Percentiles rank a stretch among this genome's conserved stretches.
phyloP scores from a whole-genome alignment of 2,329 filamentous ascomycete genomes.

The Arthrinium phaeospermum region DNA sequence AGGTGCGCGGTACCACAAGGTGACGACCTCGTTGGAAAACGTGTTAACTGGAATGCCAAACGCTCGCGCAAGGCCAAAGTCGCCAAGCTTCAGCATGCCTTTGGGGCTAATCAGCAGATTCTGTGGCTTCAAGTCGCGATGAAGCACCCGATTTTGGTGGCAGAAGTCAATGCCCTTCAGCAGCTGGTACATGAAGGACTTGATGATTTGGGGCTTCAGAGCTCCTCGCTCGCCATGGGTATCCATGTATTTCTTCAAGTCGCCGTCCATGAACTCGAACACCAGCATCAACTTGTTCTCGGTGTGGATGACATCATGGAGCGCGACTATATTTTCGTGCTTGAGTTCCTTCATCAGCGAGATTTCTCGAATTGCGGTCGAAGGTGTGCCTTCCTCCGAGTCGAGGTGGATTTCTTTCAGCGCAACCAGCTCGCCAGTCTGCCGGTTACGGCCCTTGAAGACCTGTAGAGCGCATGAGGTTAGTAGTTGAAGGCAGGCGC shows the following conservation, averaged over 20 bases:
- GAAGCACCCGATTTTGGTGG: slow-evolving; percentile 94
- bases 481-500: slow-evolving; percentile 29
- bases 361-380: slow-evolving; percentile 96
- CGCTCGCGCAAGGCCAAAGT: slow-evolving; percentile 91
- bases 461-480: slow-evolving; percentile 62
- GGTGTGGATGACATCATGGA: slow-evolving; percentile 98
- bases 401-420: slow-evolving; percentile 99
- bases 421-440: slow-evolving; percentile 95
- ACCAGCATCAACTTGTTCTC: slow-evolving; percentile 99
- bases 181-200: slow-evolving; percentile 99
- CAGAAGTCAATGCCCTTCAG: slow-evolving; percentile 96
- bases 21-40: slow-evolving; percentile 97
- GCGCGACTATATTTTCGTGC: slow-evolving; percentile 95
- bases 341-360: slow-evolving; percentile 99
- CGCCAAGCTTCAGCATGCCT: slow-evolving; percentile 87
- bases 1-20: slow-evolving; percentile 95
- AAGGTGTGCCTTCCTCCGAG: slow-evolving; percentile 96
- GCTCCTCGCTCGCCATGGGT: slow-evolving; percentile 87
- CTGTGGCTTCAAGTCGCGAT: slow-evolving; percentile 94
- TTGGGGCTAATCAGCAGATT: slow-evolving; percentile 95
- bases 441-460: slow-evolving; percentile 96
- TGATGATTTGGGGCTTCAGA: slow-evolving; percentile 88
- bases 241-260: slow-evolving; percentile 99
- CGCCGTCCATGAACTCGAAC: slow-evolving; percentile 98
- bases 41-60: slow-evolving; percentile 98